phyloP scores from a whole-genome alignment of 139 green algal species.

The Chlamydomonas eustigma region DNA sequence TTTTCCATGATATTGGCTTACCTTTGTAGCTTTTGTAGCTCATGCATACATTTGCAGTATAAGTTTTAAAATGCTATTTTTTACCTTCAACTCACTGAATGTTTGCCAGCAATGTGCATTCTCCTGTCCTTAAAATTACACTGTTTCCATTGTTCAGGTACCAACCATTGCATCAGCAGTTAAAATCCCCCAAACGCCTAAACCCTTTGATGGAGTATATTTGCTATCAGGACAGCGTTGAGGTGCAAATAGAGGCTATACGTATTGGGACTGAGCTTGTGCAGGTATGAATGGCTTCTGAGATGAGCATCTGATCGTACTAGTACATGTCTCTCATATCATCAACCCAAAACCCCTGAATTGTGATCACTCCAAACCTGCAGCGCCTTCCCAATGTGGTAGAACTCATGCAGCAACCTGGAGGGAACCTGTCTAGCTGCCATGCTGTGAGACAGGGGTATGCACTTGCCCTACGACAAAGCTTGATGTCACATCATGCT shows the following conservation, averaged over 20 bases:
- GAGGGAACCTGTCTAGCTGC: conserved; percentile 5
- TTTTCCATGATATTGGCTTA: too few relatives aligned
- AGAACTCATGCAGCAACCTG: conserved; percentile 40
- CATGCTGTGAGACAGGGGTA: conserved; percentile 32
- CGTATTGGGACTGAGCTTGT: conserved; percentile 31
- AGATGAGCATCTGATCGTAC: neutral
- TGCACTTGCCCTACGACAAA: conserved; percentile 19
- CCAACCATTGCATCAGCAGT: conserved; percentile 41
- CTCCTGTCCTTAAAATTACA: too few relatives aligned
- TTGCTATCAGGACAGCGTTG: conserved; percentile 52
- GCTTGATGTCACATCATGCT: neutral
- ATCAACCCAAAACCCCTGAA: neutral
- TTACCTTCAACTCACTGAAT: too few relatives aligned
- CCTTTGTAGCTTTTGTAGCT: too few relatives aligned
- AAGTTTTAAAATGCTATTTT: too few relatives aligned
- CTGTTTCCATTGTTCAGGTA: too few relatives aligned
- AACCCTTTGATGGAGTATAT: conserved; percentile 57
- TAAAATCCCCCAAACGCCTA: conserved; percentile 34
- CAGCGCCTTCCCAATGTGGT: conserved; percentile 56
- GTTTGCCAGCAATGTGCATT: too few relatives aligned
- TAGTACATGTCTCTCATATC: neutral
- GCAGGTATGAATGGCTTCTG: neutral
- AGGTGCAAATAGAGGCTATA: conserved; percentile 61
- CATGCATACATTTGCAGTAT: too few relatives aligned
- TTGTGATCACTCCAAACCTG: neutral